Percentiles rank a stretch among this genome's conserved stretches.
phyloP scores from a whole-genome alignment of 345 rosid species.

The Syzygium grande region DNA sequence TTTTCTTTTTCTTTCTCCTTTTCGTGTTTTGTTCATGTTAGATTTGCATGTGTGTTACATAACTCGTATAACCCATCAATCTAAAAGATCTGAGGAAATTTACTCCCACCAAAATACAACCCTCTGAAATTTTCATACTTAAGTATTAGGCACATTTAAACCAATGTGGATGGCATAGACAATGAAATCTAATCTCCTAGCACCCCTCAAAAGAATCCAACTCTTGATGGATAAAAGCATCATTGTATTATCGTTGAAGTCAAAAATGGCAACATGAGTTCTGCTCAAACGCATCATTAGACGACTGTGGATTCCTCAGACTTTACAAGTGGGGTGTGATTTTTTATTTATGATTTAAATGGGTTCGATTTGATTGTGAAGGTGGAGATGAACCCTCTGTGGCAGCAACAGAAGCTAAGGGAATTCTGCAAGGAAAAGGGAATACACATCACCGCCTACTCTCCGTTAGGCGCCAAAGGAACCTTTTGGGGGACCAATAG shows the following conservation, averaged over 20 bases:
- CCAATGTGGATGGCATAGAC: not conserved
- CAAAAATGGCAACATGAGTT: not conserved
- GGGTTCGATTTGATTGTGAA: not conserved
- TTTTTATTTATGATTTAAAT: not conserved
- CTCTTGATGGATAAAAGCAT: not conserved
- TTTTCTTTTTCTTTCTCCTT: not conserved
- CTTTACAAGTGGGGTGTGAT: too few species aligned
- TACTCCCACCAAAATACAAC: not conserved
- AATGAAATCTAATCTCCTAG: not conserved
- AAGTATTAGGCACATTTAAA: not conserved
- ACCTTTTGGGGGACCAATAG: slow-evolving; percentile 17
- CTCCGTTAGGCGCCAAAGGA: slow-evolving; percentile 28
- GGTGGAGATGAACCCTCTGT: slow-evolving; percentile 31
- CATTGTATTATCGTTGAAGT: not conserved
- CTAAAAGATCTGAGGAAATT: not conserved
- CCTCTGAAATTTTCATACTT: not conserved
- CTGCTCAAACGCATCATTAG: not conserved
- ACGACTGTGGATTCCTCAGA: not conserved
- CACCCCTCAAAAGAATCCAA: not conserved
- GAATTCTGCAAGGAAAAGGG: slow-evolving; percentile 19
- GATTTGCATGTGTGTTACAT: not conserved
- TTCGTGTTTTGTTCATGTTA: not conserved
- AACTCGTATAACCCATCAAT: not conserved
- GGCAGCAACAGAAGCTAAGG: slow-evolving; percentile 27
- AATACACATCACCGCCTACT: slow-evolving; percentile 19